Evolutionary conservation across 345 rosid species (phyloP).

Genomic region (Linum trigynum): DNA sequence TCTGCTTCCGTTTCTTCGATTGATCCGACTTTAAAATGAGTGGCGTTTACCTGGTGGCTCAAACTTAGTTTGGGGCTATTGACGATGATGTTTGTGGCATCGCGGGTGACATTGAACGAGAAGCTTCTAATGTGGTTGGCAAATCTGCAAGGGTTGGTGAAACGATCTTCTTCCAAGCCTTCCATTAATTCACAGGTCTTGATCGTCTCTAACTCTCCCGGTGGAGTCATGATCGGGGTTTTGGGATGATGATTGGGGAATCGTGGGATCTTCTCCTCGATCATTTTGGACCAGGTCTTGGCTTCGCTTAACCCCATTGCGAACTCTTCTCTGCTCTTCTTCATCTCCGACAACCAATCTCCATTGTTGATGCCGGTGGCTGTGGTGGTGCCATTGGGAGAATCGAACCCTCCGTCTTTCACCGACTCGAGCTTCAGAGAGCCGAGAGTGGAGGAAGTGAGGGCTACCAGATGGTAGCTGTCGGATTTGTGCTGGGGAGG

Average conservation of each 20-base stretch:
- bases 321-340: background rate
- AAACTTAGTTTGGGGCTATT: background rate
- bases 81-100: background rate
- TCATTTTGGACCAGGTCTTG: background rate
- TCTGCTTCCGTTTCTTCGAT: too few species aligned
- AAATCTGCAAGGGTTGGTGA: background rate
- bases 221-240: background rate
- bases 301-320: background rate
- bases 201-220: constrained; percentile 1
- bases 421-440: background rate
- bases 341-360: too few species aligned
- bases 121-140: background rate
- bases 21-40: too few species aligned
- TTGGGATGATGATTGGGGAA: background rate
- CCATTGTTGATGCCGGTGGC: background rate
- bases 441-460: background rate
- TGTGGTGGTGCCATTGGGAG: background rate
- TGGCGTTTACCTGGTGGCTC: too few species aligned
- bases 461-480: too few species aligned
- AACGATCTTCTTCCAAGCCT: background rate
- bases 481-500: too few species aligned
- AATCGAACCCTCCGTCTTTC: background rate
- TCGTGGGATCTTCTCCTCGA: constrained; percentile 1
- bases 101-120: background rate
- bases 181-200: background rate